Evolutionary conservation across 495 filamentous ascomycete species (phyloP).

Genomic region (Annulohypoxylon maeteangense): DNA sequence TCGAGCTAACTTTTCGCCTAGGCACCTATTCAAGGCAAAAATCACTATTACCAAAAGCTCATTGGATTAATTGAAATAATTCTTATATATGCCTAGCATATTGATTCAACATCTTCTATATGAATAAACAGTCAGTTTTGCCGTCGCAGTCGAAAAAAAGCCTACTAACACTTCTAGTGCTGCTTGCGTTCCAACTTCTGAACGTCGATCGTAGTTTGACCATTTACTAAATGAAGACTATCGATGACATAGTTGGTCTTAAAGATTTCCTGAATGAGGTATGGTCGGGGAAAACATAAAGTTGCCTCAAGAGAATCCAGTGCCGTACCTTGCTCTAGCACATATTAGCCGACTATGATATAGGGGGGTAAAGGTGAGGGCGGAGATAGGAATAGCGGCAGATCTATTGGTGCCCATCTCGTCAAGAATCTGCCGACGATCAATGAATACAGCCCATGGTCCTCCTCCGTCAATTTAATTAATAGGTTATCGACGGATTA

Average conservation of each 20-base stretch:
- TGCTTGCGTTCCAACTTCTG: not conserved
- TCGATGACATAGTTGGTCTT: not conserved
- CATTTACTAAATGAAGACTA: not conserved
- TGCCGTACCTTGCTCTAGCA: constrained; percentile 20
- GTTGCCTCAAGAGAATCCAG: constrained; percentile 6
- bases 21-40: not conserved
- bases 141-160: not conserved
- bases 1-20: not conserved
- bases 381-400: constrained; percentile 43
- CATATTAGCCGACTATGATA: constrained; percentile 49
- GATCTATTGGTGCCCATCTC: constrained; percentile 39
- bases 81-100: not conserved
- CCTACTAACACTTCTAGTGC: not conserved
- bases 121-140: not conserved
- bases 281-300: not conserved
- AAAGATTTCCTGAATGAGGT: not conserved
- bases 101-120: not conserved
- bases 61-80: not conserved
- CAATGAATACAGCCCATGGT: constrained; percentile 29
- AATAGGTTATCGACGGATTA: constrained; percentile 31
- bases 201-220: not conserved
- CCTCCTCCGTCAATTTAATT: constrained; percentile 35
- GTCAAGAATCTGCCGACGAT: constrained; percentile 49
- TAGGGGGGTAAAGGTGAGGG: constrained; percentile 26
- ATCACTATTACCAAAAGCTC: not conserved